These are phyloP conservation scores for Boletus rufocinnamomeus DNA, from an alignment of 768 basidiomycete species.

Conservation along the genomic window DNA sequence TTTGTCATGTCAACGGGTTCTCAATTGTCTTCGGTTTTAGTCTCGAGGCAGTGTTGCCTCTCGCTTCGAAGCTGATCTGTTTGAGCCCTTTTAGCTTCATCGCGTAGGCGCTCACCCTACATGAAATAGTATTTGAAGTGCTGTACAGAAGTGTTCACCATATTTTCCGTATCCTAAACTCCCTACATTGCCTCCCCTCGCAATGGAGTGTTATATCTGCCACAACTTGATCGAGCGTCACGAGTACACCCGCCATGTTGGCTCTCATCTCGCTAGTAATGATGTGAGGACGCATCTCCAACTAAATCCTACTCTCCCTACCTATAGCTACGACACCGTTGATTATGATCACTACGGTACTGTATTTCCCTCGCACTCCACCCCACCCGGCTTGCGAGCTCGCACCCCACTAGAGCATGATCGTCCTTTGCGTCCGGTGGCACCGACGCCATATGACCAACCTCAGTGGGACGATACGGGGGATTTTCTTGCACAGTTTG, in stretches of 20 bases:
- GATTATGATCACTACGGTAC: slow-evolving; percentile 2
- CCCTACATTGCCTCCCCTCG: background rate
- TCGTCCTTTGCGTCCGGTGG: background rate
- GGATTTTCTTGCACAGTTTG: background rate
- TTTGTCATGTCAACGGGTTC: slow-evolving; percentile 10
- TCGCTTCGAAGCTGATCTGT: background rate
- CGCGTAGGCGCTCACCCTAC: background rate
- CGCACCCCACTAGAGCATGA: background rate
- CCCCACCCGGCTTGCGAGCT: background rate
- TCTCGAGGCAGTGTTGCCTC: background rate
- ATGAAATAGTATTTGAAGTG: background rate
- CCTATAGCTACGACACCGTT: background rate
- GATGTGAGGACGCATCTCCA: background rate
- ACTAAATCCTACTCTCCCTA: background rate
- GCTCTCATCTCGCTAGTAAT: slow-evolving; percentile 4
- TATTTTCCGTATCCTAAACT: background rate
- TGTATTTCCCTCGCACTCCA: background rate
- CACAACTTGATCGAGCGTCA: slow-evolving; percentile 5
- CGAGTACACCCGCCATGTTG: slow-evolving; percentile 18
- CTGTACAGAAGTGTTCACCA: background rate
- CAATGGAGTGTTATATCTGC: slow-evolving; percentile 25
- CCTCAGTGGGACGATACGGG: background rate
- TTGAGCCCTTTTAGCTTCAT: background rate
- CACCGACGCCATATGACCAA: slow-evolving; percentile 7
- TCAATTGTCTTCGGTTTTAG: slow-evolving; percentile 2